Conservation (phyloP, 2,329 filamentous ascomycete species). For the Colletotrichum sp. region DNA sequence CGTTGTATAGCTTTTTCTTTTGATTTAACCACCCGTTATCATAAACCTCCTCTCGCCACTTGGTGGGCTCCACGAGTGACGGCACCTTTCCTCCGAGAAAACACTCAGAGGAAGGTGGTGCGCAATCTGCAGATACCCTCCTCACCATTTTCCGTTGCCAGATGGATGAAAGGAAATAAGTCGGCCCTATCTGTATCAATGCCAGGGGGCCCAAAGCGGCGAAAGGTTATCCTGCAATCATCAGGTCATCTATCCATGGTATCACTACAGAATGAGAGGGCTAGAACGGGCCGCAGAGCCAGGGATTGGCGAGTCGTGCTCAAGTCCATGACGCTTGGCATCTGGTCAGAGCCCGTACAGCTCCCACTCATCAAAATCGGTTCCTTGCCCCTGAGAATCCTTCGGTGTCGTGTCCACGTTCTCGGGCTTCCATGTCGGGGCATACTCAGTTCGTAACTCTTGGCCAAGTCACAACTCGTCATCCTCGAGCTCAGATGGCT, state of each 20-base stretch:
- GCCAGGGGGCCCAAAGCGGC: slow-evolving; percentile 4
- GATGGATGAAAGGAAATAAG: slow-evolving; percentile 19
- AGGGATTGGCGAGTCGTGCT: slow-evolving; percentile 20
- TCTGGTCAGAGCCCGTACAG: slow-evolving; percentile 63
- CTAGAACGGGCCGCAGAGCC: slow-evolving; percentile 18
- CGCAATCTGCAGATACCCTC: not conserved
- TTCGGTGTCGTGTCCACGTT: slow-evolving; percentile 24
- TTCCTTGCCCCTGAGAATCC: slow-evolving; percentile 29
- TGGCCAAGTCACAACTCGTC: slow-evolving; percentile 86
- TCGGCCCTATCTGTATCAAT: slow-evolving; percentile 7
- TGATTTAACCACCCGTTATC: not conserved
- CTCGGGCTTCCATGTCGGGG: slow-evolving; percentile 41
- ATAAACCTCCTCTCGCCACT: slow-evolving; percentile 1
- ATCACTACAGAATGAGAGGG: slow-evolving; percentile 23
- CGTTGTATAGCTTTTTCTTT: slow-evolving; percentile 17
- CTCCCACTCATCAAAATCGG: slow-evolving; percentile 67
- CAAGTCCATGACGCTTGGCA: slow-evolving; percentile 18
- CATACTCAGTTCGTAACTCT: slow-evolving; percentile 69
- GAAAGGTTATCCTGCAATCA: slow-evolving; percentile 23
- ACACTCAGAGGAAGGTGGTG: not conserved
- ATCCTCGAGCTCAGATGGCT: slow-evolving; percentile 95
- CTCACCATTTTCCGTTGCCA: slow-evolving; percentile 18
- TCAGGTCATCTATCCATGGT: slow-evolving; percentile 24
- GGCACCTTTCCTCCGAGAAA: not conserved
- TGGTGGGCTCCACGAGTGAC: not conserved